A percentile compares a stretch with the other conserved stretches of the same genome.
Evolutionary conservation across 257 asterid genomes (phyloP).

Genomic region (Thymus mandschuricus): DNA sequence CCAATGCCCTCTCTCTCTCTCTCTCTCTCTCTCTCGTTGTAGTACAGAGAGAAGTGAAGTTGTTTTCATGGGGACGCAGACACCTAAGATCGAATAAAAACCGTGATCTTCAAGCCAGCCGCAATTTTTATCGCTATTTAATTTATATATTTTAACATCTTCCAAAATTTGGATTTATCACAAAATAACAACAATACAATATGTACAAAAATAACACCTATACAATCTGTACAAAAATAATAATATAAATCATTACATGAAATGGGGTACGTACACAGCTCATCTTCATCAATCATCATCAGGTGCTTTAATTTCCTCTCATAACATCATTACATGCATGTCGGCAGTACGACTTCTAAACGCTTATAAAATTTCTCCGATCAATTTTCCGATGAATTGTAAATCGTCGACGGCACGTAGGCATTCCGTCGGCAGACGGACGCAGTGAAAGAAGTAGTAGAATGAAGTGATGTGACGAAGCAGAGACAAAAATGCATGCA

Average conservation of each 20-base stretch:
- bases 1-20: neutral
- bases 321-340: too few relatives aligned
- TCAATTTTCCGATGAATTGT: too few relatives aligned
- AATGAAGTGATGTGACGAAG: neutral
- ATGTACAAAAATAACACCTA: too few relatives aligned
- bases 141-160: neutral
- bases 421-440: too few relatives aligned
- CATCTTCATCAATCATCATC: too few relatives aligned
- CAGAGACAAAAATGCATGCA: slow-evolving; percentile 16
- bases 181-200: neutral
- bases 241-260: too few relatives aligned
- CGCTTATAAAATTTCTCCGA: too few relatives aligned
- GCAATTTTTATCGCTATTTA: neutral
- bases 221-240: too few relatives aligned
- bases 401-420: too few relatives aligned
- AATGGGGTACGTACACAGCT: too few relatives aligned
- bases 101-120: slow-evolving; percentile 35
- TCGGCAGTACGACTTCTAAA: too few relatives aligned
- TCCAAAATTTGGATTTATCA: neutral
- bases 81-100: slow-evolving; percentile 17
- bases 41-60: slow-evolving; percentile 16
- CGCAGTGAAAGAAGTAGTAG: neutral
- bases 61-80: slow-evolving; percentile 22
- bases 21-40: neutral
- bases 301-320: too few relatives aligned